A percentile compares a stretch with the other conserved stretches of the same genome.
Conservation (phyloP, 768 basidiomycete genomes). For the Termitomyces sp. region DNA sequence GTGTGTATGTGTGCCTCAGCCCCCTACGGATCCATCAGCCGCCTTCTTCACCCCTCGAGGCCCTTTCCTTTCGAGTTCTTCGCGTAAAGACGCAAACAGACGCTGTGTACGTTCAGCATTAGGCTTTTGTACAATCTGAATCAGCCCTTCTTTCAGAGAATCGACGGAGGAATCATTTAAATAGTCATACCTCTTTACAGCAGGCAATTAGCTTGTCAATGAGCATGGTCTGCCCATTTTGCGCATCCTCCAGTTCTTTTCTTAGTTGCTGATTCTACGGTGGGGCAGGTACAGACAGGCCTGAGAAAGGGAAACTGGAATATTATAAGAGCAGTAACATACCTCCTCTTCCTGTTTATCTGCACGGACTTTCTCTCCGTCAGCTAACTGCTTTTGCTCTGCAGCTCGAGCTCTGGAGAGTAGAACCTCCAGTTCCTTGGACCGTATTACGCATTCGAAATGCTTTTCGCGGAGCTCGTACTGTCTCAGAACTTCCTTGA, state of each 20-base stretch:
- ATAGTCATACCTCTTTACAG: conserved; percentile 72
- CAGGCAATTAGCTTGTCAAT: conserved; percentile 82
- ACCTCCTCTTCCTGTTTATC: conserved; percentile 76
- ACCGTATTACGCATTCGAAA: conserved; percentile 88
- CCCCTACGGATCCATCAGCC: conserved; percentile 37
- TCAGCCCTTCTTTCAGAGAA: conserved; percentile 12
- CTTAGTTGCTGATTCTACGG: conserved; percentile 59
- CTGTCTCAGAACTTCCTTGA: conserved; percentile 82
- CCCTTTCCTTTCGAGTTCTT: conserved; percentile 75
- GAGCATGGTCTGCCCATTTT: conserved; percentile 70
- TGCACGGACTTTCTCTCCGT: conserved; percentile 63
- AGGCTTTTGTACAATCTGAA: conserved; percentile 50
- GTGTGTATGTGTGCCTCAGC: conserved; percentile 24
- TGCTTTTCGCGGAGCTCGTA: conserved; percentile 89
- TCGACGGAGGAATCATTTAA: neutral
- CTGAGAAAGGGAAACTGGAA: conserved; percentile 10
- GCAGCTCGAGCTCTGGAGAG: conserved; percentile 83
- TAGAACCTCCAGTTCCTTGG: conserved; percentile 86
- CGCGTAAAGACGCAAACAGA: conserved; percentile 72
- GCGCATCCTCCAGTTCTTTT: conserved; percentile 76
- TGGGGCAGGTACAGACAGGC: neutral
- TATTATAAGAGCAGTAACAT: conserved; percentile 20
- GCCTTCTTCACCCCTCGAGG: conserved; percentile 36
- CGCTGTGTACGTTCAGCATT: conserved; percentile 81
- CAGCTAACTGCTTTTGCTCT: conserved; percentile 79